Evolutionary conservation across 2,329 filamentous ascomycete species (phyloP).

Genomic region (Arthrocladium fulminans): DNA sequence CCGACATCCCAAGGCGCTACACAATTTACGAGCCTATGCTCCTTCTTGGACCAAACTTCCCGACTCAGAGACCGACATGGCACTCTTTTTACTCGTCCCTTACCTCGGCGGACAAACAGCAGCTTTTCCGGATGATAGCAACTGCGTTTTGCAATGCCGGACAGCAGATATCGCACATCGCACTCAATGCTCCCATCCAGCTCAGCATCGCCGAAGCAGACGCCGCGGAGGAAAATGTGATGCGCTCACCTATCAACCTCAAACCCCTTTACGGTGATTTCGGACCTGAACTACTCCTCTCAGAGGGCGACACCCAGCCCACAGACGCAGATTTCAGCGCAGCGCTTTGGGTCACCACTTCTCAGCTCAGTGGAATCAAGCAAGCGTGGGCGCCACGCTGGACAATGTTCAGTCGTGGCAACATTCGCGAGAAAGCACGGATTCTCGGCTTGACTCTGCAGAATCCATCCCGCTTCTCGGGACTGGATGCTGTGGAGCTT

Average conservation of each 20-base stretch:
- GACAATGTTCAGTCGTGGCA: conserved; percentile 92
- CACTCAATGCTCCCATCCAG: conserved; percentile 50
- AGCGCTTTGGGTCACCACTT: conserved; percentile 71
- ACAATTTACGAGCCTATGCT: conserved; percentile 51
- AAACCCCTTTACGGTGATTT: conserved; percentile 66
- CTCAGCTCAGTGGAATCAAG: conserved; percentile 65
- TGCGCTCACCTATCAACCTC: conserved; percentile 64
- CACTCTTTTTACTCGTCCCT: conserved; percentile 25
- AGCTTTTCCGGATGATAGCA: conserved; percentile 36
- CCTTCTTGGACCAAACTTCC: conserved; percentile 44
- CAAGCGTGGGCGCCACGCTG: conserved; percentile 83
- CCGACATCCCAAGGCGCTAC: conserved; percentile 37
- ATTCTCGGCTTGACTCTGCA: conserved; percentile 44
- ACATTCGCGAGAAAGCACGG: conserved; percentile 78
- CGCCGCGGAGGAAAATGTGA: conserved; percentile 49
- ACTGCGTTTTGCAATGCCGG: conserved; percentile 28
- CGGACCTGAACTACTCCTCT: conserved; percentile 39
- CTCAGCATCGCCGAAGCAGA: conserved; percentile 14
- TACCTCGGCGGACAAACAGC: conserved; percentile 24
- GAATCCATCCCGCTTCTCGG: conserved; percentile 11
- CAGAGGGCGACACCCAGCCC: conserved; percentile 23
- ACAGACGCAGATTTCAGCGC: conserved; percentile 48
- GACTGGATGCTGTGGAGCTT: conserved; percentile 20
- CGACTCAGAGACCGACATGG: conserved; percentile 29
- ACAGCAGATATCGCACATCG: conserved; percentile 45